Evolutionary conservation across 345 rosid species (phyloP), one percentile per base, ranked within the genome.

Genomic region (Noccaea bulbosa): DNA sequence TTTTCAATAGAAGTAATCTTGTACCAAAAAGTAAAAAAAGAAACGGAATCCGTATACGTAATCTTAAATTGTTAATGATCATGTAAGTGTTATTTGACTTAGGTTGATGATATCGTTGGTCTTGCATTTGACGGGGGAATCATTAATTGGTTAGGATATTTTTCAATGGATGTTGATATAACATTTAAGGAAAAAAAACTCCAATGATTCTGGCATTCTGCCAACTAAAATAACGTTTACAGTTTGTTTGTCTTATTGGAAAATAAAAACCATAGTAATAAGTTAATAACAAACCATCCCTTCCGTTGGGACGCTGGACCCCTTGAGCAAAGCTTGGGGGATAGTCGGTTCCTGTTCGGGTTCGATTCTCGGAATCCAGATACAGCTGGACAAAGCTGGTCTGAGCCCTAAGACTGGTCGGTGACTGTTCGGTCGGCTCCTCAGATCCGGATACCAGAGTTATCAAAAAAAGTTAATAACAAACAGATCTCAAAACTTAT

Each of bases 1-100:
- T 50, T 65, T 51, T 27, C 5, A 24, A 7, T 48, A 34, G 67
- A 46, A 41, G 6, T 17, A 8, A 46, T 63, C 12, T 34, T 63
- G 34, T 47, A 10, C 10, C 14, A 5, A 11, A 16, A 43, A 15
- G 8, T 4, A 14, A 22, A 4, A 24, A 22, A 7, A 6, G 22
- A 4, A 24, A 40, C 7, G 4, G 35, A 7, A 7, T 35, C 49
- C 5, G 34, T 48, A 14, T 10, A 62, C 30, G 46, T 11, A 11
- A 41, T 41, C 14, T 11, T 12, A 47, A 15, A 37, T 20, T 33
- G 20, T 8, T 63, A 17, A 20, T 46, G 33, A 63, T 47, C 8
- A 63, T 63, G 67, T 41, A 60, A 41, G 37, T 59, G n/a, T 41
- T 41, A 44, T 22, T 22, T 22, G 64, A 8, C 6, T 60, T 38